These are phyloP conservation scores for Clitoria ternatea DNA, from an alignment of 306 rosid species.

Conservation along the genomic window DNA sequence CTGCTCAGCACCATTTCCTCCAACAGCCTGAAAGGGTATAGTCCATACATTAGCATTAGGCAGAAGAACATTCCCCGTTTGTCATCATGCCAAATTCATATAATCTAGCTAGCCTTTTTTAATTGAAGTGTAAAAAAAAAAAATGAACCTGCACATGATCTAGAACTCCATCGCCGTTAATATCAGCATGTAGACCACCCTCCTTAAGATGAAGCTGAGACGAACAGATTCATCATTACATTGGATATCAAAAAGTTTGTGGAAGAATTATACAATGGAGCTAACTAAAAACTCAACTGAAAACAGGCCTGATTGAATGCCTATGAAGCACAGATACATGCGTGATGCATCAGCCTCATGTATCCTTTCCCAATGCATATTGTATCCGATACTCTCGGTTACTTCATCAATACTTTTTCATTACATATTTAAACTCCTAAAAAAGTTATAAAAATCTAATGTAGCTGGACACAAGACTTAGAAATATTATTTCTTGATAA, in stretches of 20 bases:
- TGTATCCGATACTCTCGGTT: too few relatives aligned
- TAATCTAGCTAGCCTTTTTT: neutral
- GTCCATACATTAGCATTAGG: conserved; percentile 10
- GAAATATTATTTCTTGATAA: too few relatives aligned
- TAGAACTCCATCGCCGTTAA: conserved; percentile 97
- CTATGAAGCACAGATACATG: too few relatives aligned
- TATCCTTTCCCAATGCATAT: too few relatives aligned
- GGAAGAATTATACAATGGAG: neutral
- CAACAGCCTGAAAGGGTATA: conserved; percentile 71
- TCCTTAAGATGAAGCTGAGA: conserved; percentile 96
- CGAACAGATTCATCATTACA: conserved; percentile 28
- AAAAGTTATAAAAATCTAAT: too few relatives aligned
- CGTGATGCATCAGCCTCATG: too few relatives aligned
- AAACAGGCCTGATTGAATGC: conserved; percentile 1
- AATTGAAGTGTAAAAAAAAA: neutral
- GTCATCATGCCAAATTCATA: conserved; percentile 18
- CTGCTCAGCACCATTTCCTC: conserved; percentile 98
- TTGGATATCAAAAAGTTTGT: neutral
- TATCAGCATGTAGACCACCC: conserved; percentile 98
- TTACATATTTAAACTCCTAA: too few relatives aligned
- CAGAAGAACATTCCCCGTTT: conserved; percentile 13
- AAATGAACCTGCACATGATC: conserved; percentile 93
- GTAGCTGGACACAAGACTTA: too few relatives aligned
- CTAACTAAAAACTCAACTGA: conserved; percentile 8
- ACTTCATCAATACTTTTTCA: too few relatives aligned